Base-by-base conservation (phyloP, 2,329 filamentous ascomycete species). In the Trichoderma sp. region DNA sequence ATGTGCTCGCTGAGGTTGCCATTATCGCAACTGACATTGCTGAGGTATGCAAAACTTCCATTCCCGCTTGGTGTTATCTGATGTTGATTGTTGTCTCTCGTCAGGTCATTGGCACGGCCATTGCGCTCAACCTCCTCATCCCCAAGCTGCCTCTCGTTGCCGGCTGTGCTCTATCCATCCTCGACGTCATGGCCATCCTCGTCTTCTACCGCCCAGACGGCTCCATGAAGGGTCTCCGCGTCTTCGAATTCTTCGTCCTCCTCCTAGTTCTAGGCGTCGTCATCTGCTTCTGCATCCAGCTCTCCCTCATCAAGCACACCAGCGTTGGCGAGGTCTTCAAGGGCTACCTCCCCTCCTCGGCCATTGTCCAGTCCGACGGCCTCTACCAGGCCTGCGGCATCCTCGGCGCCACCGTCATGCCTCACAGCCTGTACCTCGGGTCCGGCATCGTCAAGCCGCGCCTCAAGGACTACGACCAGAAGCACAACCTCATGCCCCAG, bases 341-440 rank as follows among this genome's bases (percentile, higher is more conserved):
- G 45, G 92, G 92, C 21, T 94, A 92, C 78, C 81, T 93, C 21
- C 92, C 92, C 0, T 93, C 91, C 0, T 84, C 84, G 59, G 86
- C 88, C 4, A 82, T 93, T 2, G 84, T 92, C 1, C 84, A 93
- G 80, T 87, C 88, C 2, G 80, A 91, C 33, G 81, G 81, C 18
- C 72, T 92, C 0, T 94, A 93, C 81, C 91, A 93, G 82, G 89
- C 93, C 1, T 95, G 93, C 77, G 93, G 93, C 69, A 95, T 95
- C 75, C 86, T 95, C 0, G 93, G 93, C 2, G 93, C 93, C 4
- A 95, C 93, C 0, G 92, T 93, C 29, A 93, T 93, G 91, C 91
- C 91, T 5, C 91, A 93, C 79, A 91, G 89, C 71, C 84, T 94
- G 4, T 94, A 91, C 78, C 87, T 94, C 4, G 92, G 92, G 27